Conservation (phyloP, 108 stramenopile genomes). For the Mayamaea pseudoterrestris region DNA sequence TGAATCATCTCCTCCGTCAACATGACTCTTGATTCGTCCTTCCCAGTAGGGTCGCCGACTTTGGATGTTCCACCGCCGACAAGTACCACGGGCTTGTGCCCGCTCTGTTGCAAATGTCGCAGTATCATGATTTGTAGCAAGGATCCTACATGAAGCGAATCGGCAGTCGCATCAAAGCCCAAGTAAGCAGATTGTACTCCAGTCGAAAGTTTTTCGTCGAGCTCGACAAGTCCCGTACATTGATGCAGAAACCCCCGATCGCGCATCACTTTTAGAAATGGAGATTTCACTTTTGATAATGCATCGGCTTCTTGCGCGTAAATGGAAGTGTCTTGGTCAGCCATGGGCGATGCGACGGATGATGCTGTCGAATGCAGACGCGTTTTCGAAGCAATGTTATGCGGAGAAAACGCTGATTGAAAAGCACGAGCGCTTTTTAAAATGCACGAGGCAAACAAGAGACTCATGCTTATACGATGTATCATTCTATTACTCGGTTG, state of each 20-base stretch:
- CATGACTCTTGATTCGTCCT: slow-evolving; percentile 85
- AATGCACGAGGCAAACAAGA: too few species aligned
- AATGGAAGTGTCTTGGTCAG: slow-evolving; percentile 27
- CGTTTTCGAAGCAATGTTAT: not conserved
- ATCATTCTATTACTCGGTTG: too few species aligned
- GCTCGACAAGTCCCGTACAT: slow-evolving; percentile 65
- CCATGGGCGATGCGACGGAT: too few species aligned
- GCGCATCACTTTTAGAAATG: slow-evolving; percentile 66
- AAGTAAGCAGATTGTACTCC: slow-evolving; percentile 64
- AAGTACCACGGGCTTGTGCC: slow-evolving; percentile 85
- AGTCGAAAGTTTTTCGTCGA: slow-evolving; percentile 35
- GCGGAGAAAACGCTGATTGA: too few species aligned
- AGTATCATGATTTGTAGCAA: slow-evolving; percentile 96
- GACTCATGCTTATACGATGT: too few species aligned
- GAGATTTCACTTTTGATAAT: slow-evolving; percentile 42
- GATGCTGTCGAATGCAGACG: not conserved
- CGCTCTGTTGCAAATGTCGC: slow-evolving; percentile 79
- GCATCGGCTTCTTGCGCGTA: slow-evolving; percentile 36
- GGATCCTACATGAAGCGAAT: slow-evolving; percentile 94
- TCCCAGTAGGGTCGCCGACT: slow-evolving; percentile 97
- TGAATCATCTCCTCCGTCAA: slow-evolving; percentile 75
- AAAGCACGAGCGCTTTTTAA: too few species aligned
- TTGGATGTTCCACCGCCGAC: slow-evolving; percentile 94
- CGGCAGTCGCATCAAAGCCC: slow-evolving; percentile 97
- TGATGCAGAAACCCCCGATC: slow-evolving; percentile 82